Evolutionary conservation across 2,329 filamentous ascomycete genomes (phyloP), one percentile per base, ranked within the genome.

Genomic region (Aspergillus chevalieri): DNA sequence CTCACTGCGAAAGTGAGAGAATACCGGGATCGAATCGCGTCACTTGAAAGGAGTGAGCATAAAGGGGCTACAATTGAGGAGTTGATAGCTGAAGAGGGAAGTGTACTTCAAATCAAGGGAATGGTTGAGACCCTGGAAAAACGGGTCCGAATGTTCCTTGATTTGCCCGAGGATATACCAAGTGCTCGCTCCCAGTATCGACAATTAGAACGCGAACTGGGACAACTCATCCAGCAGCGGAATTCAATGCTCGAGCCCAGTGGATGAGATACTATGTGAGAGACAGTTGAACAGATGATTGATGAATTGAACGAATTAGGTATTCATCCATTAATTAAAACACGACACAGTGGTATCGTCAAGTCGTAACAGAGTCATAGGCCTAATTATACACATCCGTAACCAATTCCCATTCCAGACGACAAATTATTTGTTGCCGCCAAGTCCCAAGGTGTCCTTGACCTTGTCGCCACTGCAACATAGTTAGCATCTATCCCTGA

Each of bases 211-310:
- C 71, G 73, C 2, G 82, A 89, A 60, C 72, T 95, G 43, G 75
- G 78, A 36, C 70, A 72, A 8, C 69, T 89, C 46, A 83, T 78
- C 24, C 75, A 76, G 55, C 76, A 78, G 57, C 79, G 90, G 47
- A 89, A 95, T 65, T 77, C 73, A 26, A 75, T 89, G 48, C 94
- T 95, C 64, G 89, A 92, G 63, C 79, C 77, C 2, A 65, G 82
- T 89, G 2, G 81, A 83, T 41, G 14, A 33, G 30, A 28, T 50
- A 36, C 55, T 22, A 46, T 17, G 30, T 24, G 19, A 12, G 10
- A 14, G 10, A 14, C 14, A 9, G 8, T 9, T 45, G 43, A 14
- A 34, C 15, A 33, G 38, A 33, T 46, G 14, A 15, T 45, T 26
- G 17, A 38, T 21, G 21, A 17, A 10, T 19, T 8, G 21, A 10